A percentile compares a stretch with the other conserved stretches of the same genome.
These are phyloP conservation scores for Nigrospora sphaerica DNA, from an alignment of 2,329 filamentous ascomycete genomes.

Conservation along the genomic window DNA sequence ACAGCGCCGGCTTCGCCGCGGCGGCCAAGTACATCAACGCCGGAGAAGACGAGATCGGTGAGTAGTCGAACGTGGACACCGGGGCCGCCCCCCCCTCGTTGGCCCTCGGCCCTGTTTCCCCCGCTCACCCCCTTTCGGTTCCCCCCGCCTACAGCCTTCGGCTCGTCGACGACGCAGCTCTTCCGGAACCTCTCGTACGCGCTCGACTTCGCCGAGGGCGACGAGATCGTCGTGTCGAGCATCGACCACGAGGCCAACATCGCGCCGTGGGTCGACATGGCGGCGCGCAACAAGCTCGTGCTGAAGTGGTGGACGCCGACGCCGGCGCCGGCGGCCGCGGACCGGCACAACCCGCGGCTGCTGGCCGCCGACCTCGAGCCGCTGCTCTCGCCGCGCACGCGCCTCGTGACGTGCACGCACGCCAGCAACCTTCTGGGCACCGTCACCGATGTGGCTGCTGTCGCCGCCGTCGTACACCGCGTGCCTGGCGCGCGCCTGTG, in stretches of 20 bases:
- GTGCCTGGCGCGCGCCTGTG: slow-evolving; percentile 9
- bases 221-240: slow-evolving; percentile 63
- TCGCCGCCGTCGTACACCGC: slow-evolving; percentile 46
- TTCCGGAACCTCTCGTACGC: slow-evolving; percentile 62
- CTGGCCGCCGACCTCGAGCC: slow-evolving; percentile 46
- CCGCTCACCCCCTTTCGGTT: not conserved
- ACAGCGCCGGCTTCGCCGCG: slow-evolving; percentile 52
- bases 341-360: slow-evolving; percentile 50
- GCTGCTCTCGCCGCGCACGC: slow-evolving; percentile 57
- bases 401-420: slow-evolving; percentile 67
- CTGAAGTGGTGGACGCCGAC: slow-evolving; percentile 67
- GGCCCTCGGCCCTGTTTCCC: no score
- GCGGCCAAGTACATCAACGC: slow-evolving; percentile 68
- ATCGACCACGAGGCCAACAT: slow-evolving; percentile 77
- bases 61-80: slow-evolving; percentile 1
- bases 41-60: slow-evolving; percentile 55
- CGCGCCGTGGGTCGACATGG: slow-evolving; percentile 65
- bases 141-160: slow-evolving; percentile 44
- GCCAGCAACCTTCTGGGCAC: slow-evolving; percentile 67
- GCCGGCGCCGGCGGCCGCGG: no score
- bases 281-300: slow-evolving; percentile 48
- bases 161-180: slow-evolving; percentile 68
- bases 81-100: not conserved
- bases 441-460: slow-evolving; percentile 54
- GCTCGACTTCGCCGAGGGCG: slow-evolving; percentile 44